phyloP scores from a whole-genome alignment of 495 filamentous ascomycete species.

The Lasiosphaeriaceae sp. region DNA sequence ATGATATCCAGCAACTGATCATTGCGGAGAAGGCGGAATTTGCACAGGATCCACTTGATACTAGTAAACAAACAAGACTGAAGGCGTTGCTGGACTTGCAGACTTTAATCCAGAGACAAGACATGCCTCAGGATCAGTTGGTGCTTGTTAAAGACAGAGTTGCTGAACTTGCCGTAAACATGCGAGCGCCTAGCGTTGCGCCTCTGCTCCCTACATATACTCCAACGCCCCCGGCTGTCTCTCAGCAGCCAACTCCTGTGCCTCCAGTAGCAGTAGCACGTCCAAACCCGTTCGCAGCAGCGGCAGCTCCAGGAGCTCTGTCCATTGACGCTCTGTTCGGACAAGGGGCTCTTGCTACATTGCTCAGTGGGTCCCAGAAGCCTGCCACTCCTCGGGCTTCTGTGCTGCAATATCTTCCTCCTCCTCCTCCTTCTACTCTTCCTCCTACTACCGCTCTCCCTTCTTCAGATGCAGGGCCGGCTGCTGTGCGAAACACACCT shows the following conservation, averaged over 20 bases:
- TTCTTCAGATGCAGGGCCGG: constrained; percentile 29
- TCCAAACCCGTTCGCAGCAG: constrained; percentile 27
- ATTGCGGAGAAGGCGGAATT: constrained; percentile 63
- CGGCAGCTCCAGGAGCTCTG: constrained; percentile 19
- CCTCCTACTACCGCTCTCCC: background rate
- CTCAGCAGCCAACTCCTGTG: constrained; percentile 20
- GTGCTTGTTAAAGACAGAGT: constrained; percentile 77
- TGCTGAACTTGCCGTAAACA: constrained; percentile 59
- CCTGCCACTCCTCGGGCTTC: constrained; percentile 43
- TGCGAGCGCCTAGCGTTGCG: constrained; percentile 37
- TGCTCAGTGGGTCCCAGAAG: constrained; percentile 35
- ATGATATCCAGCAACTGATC: constrained; percentile 77
- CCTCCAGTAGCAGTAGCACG: constrained; percentile 25
- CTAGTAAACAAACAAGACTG: constrained; percentile 67
- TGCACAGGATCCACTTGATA: constrained; percentile 68
- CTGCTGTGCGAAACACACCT: constrained; percentile 32
- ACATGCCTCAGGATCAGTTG: constrained; percentile 76
- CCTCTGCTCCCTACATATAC: constrained; percentile 21
- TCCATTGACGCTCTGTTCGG: constrained; percentile 51
- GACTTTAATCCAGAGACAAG: constrained; percentile 69
- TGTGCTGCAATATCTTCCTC: constrained; percentile 29
- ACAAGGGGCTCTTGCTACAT: constrained; percentile 47
- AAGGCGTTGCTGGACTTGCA: constrained; percentile 86
- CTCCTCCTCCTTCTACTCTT: constrained; percentile 14
- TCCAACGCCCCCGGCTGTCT: constrained; percentile 25